phyloP scores from a whole-genome alignment of 495 filamentous ascomycete species.

The Schizothecium vesticola region DNA sequence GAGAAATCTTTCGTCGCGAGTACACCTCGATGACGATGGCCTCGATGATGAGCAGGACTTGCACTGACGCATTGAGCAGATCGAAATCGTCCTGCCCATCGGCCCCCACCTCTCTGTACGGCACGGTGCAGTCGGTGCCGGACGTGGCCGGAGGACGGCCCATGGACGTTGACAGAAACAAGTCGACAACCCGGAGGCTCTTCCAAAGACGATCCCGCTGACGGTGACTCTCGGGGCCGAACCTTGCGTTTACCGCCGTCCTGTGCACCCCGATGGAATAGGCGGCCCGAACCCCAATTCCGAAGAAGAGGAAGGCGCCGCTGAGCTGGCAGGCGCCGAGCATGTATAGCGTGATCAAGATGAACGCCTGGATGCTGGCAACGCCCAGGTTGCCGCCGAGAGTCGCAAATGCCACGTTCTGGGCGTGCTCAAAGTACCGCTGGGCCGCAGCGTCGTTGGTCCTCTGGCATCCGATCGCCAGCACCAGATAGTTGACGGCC shows the following conservation, averaged over 20 bases:
- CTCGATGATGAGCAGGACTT: conserved; percentile 40
- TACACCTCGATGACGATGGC: conserved; percentile 40
- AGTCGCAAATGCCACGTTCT: conserved; percentile 48
- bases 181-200: conserved; percentile 54
- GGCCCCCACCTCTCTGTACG: conserved; percentile 24
- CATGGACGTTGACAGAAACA: conserved; percentile 56
- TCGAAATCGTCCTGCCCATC: conserved; percentile 33
- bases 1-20: conserved; percentile 40
- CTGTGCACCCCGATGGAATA: conserved; percentile 57
- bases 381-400: conserved; percentile 53
- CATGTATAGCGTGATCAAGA: conserved; percentile 57
- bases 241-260: conserved; percentile 55
- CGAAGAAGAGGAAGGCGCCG: conserved; percentile 54
- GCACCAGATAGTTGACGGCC: conserved; percentile 53
- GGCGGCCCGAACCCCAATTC: conserved; percentile 53
- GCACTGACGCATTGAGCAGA: conserved; percentile 40
- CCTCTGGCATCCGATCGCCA: conserved; percentile 57
- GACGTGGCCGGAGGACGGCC: conserved; percentile 56
- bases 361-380: conserved; percentile 53
- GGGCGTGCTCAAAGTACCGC: conserved; percentile 52
- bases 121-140: conserved; percentile 52
- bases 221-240: conserved; percentile 44
- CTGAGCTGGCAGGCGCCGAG: conserved; percentile 57
- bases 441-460: conserved; percentile 46
- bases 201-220: conserved; percentile 56